Percentiles rank a stretch among this genome's conserved stretches.
phyloP scores from a whole-genome alignment of 2,329 filamentous ascomycete species.

The Kalmusia sp. region DNA sequence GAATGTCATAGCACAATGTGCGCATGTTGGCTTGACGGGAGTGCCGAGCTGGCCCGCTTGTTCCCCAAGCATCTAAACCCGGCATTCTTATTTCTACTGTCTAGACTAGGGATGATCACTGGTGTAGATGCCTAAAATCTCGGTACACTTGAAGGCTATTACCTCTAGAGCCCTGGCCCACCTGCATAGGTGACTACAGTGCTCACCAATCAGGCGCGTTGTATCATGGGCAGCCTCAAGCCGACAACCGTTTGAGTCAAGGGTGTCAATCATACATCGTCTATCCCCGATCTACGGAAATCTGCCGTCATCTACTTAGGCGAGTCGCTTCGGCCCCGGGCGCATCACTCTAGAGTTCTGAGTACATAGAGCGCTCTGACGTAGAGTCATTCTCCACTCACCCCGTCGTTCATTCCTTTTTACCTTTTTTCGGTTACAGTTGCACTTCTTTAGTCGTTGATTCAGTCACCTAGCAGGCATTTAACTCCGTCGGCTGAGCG shows the following conservation, averaged over 20 bases:
- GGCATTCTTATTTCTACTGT: constrained; percentile 11
- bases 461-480: constrained; percentile 20
- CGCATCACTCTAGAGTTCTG: constrained; percentile 25
- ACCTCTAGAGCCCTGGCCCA: constrained; percentile 28
- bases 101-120: constrained; percentile 16
- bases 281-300: constrained; percentile 19
- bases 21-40: constrained; percentile 30
- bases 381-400: constrained; percentile 18
- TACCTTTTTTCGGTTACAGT: constrained; percentile 13
- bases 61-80: constrained; percentile 15
- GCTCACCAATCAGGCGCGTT: constrained; percentile 22
- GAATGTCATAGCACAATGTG: constrained; percentile 32
- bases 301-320: constrained; percentile 22
- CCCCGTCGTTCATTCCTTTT: constrained; percentile 18
- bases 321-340: constrained; percentile 16
- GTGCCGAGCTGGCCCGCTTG: constrained; percentile 30
- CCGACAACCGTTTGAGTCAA: constrained; percentile 29
- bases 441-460: constrained; percentile 13
- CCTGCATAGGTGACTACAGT: constrained; percentile 12
- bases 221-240: constrained; percentile 24
- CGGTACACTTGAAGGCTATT: constrained; percentile 23
- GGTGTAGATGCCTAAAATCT: constrained; percentile 30
- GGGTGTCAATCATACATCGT: constrained; percentile 27
- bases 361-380: constrained; percentile 23
- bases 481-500: constrained; percentile 22